These are phyloP conservation scores for Dianthus caryophyllus DNA, from an alignment of 148 eudicot species.

Conservation along the genomic window DNA sequence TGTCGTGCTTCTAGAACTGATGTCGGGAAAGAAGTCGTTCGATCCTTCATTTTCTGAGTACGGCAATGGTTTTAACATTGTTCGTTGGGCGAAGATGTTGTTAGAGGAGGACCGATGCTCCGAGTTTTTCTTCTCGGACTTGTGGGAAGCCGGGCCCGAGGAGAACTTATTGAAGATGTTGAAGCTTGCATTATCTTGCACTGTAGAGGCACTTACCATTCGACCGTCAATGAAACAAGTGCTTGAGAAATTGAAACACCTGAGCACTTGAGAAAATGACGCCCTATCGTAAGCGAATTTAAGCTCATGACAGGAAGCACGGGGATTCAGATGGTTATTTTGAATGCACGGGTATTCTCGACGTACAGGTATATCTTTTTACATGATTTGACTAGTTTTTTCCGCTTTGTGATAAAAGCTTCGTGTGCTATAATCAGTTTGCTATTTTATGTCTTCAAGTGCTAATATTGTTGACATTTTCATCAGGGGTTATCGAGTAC, in stretches of 20 bases:
- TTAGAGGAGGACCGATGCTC: slow-evolving; percentile 35
- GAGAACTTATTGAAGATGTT: slow-evolving; percentile 46
- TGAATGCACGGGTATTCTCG: neutral
- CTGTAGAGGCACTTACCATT: slow-evolving; percentile 46
- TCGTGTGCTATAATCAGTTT: neutral
- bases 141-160: slow-evolving; percentile 51
- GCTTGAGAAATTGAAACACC: slow-evolving; percentile 47
- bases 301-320: neutral
- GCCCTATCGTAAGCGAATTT: neutral
- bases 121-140: slow-evolving; percentile 41
- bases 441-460: neutral
- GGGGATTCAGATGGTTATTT: neutral
- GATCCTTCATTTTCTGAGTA: slow-evolving; percentile 60
- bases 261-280: slow-evolving; percentile 20
- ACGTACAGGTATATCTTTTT: slow-evolving; percentile 15
- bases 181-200: slow-evolving; percentile 48
- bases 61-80: slow-evolving; percentile 59
- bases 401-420: neutral
- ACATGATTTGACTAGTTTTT: no score
- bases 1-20: slow-evolving; percentile 51
- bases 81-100: slow-evolving; percentile 52
- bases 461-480: slow-evolving; percentile 7
- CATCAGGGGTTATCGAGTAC: neutral
- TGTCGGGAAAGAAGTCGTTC: slow-evolving; percentile 56
- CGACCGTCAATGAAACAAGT: slow-evolving; percentile 58